phyloP scores from a whole-genome alignment of 441 rosid genomes.

The Adansonia madagascariensis region DNA sequence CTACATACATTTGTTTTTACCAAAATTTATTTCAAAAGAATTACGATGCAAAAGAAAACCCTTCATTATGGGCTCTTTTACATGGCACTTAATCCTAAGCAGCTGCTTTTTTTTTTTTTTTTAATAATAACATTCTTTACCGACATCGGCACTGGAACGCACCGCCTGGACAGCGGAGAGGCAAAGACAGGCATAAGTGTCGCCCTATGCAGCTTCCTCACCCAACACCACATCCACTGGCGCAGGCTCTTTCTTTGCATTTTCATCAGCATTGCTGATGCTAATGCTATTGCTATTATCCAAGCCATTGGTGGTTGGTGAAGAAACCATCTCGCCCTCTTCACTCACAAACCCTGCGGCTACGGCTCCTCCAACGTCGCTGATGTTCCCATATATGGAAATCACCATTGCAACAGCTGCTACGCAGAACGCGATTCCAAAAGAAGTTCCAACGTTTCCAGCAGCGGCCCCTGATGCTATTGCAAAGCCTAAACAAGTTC shows the following conservation, averaged over 20 bases:
- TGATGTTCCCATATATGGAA: slow-evolving; percentile 51
- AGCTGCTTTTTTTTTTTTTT: too few relatives aligned
- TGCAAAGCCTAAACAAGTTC: slow-evolving; percentile 55
- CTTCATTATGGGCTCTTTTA: too few relatives aligned
- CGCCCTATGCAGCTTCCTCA: not conserved
- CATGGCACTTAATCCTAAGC: too few relatives aligned
- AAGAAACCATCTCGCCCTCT: slow-evolving; percentile 26
- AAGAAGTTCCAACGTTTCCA: slow-evolving; percentile 34
- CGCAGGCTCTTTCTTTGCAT: not conserved
- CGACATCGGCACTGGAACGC: too few relatives aligned
- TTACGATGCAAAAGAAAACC: not conserved
- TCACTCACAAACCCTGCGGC: slow-evolving; percentile 47
- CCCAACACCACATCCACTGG: not conserved
- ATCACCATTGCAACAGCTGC: slow-evolving; percentile 35
- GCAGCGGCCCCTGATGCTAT: slow-evolving; percentile 50
- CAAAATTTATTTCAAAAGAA: slow-evolving; percentile 2
- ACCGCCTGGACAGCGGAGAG: too few relatives aligned
- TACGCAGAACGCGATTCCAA: slow-evolving; percentile 41
- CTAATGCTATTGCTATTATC: slow-evolving; percentile 10
- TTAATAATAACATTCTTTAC: too few relatives aligned
- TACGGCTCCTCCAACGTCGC: slow-evolving; percentile 52
- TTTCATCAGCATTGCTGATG: not conserved
- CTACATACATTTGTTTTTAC: too few relatives aligned
- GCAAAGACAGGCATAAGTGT: too few relatives aligned
- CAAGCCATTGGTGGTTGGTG: slow-evolving; percentile 27